These are phyloP conservation scores for Elasticomyces elasticus DNA, from an alignment of 495 filamentous ascomycete genomes.

Conservation along the genomic window DNA sequence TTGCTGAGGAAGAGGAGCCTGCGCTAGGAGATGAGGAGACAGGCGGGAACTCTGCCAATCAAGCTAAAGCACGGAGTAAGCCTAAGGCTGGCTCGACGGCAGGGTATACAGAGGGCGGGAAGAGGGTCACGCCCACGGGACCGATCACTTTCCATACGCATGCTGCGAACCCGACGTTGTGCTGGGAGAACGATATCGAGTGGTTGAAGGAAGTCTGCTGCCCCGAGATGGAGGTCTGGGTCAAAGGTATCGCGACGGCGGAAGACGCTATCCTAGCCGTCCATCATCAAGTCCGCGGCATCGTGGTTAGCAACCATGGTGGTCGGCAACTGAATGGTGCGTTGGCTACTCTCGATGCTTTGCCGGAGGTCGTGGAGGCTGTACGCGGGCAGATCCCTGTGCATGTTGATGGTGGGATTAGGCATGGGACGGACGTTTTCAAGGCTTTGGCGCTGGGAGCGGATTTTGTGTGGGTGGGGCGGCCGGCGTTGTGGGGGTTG, in stretches of 20 bases:
- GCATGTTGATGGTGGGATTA: constrained; percentile 25
- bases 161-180: constrained; percentile 30
- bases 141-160: constrained; percentile 32
- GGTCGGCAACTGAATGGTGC: constrained; percentile 38
- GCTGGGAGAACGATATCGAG: constrained; percentile 31
- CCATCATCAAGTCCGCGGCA: constrained; percentile 28
- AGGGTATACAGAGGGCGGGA: constrained; percentile 25
- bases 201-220: constrained; percentile 30
- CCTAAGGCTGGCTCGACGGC: constrained; percentile 11
- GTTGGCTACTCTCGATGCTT: constrained; percentile 23
- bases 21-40: constrained; percentile 3
- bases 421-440: constrained; percentile 28
- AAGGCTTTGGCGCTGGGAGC: constrained; percentile 29
- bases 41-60: background rate
- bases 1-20: constrained; percentile 20
- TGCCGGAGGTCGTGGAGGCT: constrained; percentile 29
- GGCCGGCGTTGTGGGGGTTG: constrained; percentile 28
- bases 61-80: background rate
- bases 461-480: constrained; percentile 26
- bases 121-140: constrained; percentile 22
- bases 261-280: constrained; percentile 34
- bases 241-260: constrained; percentile 32
- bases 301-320: constrained; percentile 42
- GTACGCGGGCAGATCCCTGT: constrained; percentile 24
- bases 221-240: constrained; percentile 32